Evolutionary conservation across 2,329 filamentous ascomycete genomes (phyloP).

Genomic region (Hirsutella rhossiliensis): DNA sequence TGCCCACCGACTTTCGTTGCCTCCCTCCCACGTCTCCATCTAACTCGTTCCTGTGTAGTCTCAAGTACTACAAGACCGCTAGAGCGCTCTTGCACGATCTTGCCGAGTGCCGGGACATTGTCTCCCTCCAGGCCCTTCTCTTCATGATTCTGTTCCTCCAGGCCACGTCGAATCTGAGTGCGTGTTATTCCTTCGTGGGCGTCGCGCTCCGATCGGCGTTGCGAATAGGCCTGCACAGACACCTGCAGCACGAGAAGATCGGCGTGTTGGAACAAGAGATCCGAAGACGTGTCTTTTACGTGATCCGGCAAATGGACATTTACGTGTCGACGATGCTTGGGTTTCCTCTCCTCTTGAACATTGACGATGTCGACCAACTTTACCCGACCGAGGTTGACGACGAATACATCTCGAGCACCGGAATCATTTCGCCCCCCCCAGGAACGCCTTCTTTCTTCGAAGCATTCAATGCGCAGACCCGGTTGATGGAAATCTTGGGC

Average conservation of each 20-base stretch:
- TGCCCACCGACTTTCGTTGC: neutral
- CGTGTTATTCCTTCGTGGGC: constrained; percentile 70
- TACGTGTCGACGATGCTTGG: constrained; percentile 57
- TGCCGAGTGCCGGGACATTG: constrained; percentile 60
- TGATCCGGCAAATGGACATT: constrained; percentile 58
- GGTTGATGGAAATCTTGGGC: constrained; percentile 49
- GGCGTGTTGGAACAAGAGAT: constrained; percentile 52
- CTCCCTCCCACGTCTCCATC: neutral
- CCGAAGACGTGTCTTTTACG: constrained; percentile 53
- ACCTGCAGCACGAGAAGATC: constrained; percentile 51
- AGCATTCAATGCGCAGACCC: constrained; percentile 54
- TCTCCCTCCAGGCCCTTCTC: constrained; percentile 61
- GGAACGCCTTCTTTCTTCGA: constrained; percentile 48
- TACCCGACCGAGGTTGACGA: constrained; percentile 55
- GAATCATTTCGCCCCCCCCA: constrained; percentile 40
- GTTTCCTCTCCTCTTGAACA: constrained; percentile 50
- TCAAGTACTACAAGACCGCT: constrained; percentile 63
- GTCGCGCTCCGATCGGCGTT: constrained; percentile 66
- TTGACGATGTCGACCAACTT: constrained; percentile 56
- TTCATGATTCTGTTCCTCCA: constrained; percentile 77
- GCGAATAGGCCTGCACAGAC: constrained; percentile 66
- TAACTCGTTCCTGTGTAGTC: constrained; percentile 29
- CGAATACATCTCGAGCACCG: constrained; percentile 50
- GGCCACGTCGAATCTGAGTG: constrained; percentile 64
- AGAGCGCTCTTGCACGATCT: constrained; percentile 53